Evolutionary conservation across 495 filamentous ascomycete genomes (phyloP), one percentile per base, ranked within the genome.

Genomic region (Lophiostoma macrostomum): DNA sequence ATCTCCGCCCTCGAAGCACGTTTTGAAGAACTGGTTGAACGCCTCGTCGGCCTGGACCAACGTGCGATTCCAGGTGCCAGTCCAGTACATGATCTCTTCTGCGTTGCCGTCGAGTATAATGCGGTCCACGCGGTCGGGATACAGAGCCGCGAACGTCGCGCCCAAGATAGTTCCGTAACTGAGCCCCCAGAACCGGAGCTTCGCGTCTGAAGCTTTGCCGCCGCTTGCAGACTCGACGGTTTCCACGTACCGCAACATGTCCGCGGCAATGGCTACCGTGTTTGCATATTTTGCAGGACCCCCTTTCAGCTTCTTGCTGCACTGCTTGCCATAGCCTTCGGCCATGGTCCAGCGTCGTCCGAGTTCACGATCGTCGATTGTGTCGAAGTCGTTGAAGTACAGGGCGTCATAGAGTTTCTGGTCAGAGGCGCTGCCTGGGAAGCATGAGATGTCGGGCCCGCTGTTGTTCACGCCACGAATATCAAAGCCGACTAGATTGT

Each of bases 401-500:
- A 60, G 47, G 5, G 13, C 35, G 24, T 30, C 72, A 63, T 49
- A 69, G 13, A 16, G 37, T 28, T 59, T 28, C 0, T 41, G 27
- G 2, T 53, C 60, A 18, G 70, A 35, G 10, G 20, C 36, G 61
- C 63, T 69, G 1, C 51, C 53, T n/a, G 73, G 70, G 27, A 80
- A 79, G 58, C 79, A 82, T 14, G 67, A 67, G 27, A 74, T 66
- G 0, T 63, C 56, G 25, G 61, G 75, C 53, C 27, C 61, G 37
- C 18, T 53, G n/a, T 48, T 48, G 27, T 60, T 73, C 58, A 61
- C 65, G 41, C 48, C 77, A 4, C 74, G 63, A 0, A 69, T 70
- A 24, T 81, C 77, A 64, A 66, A 77, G 60, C 74, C 72, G 69
- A 82, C 67, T n/a, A 81, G 71, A 43, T 83, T 79, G 54, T 72